Conservation (phyloP, 139 green algal genomes). For the Micromonas pusilla region DNA sequence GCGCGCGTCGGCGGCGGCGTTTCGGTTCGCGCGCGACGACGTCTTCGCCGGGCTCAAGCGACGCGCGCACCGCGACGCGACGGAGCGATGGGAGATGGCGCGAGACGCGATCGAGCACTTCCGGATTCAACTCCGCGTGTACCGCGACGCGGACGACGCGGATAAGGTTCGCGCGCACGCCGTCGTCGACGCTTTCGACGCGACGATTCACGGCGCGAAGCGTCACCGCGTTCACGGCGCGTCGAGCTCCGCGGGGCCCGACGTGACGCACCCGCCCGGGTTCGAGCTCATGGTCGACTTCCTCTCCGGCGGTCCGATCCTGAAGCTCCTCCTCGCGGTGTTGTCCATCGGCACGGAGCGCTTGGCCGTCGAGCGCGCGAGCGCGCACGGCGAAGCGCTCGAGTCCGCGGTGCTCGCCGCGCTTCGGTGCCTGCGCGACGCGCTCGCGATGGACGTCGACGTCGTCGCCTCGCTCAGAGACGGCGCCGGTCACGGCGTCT, state of each 20-base stretch:
- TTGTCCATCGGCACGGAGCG: neutral
- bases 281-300: slow-evolving; percentile 9
- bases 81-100: slow-evolving; percentile 9
- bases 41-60: neutral
- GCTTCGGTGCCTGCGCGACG: neutral
- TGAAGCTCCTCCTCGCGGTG: neutral
- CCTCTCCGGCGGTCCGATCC: neutral
- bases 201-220: too few species aligned
- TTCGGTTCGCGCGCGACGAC: neutral
- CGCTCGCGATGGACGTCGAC: neutral
- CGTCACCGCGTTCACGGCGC: too few species aligned
- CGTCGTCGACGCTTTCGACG: neutral
- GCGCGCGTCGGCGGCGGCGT: neutral
- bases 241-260: too few species aligned
- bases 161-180: neutral
- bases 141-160: neutral
- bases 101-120: neutral
- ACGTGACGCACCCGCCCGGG: neutral
- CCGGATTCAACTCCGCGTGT: neutral
- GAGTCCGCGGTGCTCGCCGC: neutral
- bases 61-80: neutral
- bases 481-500: neutral
- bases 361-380: neutral
- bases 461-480: neutral
- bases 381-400: neutral